phyloP scores from a whole-genome alignment of 106 monocot genomes.

The Chionographis japonica region DNA sequence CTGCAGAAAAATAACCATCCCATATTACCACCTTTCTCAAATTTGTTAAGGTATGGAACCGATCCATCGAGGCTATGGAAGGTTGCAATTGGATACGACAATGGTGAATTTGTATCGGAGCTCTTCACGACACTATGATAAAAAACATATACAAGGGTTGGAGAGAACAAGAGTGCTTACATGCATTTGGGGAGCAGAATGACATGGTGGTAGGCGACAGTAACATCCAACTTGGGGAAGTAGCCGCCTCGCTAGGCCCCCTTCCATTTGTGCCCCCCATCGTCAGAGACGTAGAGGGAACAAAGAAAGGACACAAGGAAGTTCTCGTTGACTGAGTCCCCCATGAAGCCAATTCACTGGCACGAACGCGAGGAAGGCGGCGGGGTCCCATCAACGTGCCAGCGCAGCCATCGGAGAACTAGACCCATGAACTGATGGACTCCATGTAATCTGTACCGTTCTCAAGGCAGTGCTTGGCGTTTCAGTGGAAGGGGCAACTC shows the following conservation, averaged over 20 bases:
- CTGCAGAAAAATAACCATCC: too few species aligned
- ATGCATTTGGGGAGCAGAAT: constrained; percentile 74
- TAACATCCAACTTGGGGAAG: constrained; percentile 76
- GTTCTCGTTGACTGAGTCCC: constrained; percentile 86
- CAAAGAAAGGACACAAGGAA: constrained; percentile 78
- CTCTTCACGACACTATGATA: too few species aligned
- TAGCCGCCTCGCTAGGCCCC: constrained; percentile 86
- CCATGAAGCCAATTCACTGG: constrained; percentile 63
- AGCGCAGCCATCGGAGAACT: constrained; percentile 51
- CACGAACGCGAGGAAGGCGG: constrained; percentile 39
- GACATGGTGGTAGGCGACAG: constrained; percentile 72
- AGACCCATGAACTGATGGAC: constrained; percentile 57
- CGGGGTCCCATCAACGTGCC: constrained; percentile 33
- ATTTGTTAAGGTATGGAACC: too few species aligned
- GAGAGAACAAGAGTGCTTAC: too few species aligned
- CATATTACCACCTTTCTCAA: too few species aligned
- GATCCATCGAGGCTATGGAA: too few species aligned
- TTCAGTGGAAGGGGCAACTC: constrained; percentile 84
- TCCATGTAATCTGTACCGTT: constrained; percentile 52
- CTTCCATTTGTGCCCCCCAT: constrained; percentile 45
- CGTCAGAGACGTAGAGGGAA: constrained; percentile 46
- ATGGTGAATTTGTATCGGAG: too few species aligned
- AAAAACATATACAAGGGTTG: too few species aligned
- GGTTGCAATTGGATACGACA: too few species aligned
- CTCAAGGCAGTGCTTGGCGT: constrained; percentile 85